Conservation (phyloP, 768 basidiomycete species). For the Pisolithus sp. region DNA sequence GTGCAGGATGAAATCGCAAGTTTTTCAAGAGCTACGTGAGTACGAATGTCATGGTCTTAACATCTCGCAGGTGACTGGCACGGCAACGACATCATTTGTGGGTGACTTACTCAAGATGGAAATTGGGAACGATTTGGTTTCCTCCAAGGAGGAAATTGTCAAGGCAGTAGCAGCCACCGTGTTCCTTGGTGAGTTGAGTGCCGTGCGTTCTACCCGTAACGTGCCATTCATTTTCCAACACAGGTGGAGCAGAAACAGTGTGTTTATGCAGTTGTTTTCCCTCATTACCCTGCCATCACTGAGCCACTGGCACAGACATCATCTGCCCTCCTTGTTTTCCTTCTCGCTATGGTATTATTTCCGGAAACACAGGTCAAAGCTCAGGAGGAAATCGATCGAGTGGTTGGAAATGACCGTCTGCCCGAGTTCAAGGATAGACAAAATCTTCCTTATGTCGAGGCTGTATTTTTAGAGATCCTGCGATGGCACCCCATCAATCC, state of each 20-base stretch:
- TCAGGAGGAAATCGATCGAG: constrained; percentile 14
- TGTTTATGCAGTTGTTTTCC: background rate
- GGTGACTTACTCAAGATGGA: constrained; percentile 9
- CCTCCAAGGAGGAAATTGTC: constrained; percentile 6
- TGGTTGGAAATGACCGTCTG: constrained; percentile 9
- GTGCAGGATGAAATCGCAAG: constrained; percentile 10
- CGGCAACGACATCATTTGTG: constrained; percentile 16
- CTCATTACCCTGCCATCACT: background rate
- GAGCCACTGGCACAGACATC: background rate
- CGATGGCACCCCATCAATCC: constrained; percentile 5
- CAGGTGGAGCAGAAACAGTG: constrained; percentile 7
- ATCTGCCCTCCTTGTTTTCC: constrained; percentile 4
- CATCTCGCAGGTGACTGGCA: background rate
- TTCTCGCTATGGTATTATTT: constrained; percentile 16
- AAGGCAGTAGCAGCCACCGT: constrained; percentile 18
- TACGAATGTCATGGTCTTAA: background rate
- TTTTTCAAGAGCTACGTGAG: background rate
- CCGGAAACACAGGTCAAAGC: constrained; percentile 11
- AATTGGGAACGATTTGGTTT: background rate
- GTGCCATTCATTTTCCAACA: background rate
- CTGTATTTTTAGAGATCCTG: constrained; percentile 7
- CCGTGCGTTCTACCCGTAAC: background rate
- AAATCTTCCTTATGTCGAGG: constrained; percentile 11
- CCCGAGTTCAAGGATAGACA: constrained; percentile 8
- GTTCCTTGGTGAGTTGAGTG: constrained; percentile 15